A percentile compares a stretch with the other conserved stretches of the same genome.
These are phyloP conservation scores for Rhizopogon sp. DNA, from an alignment of 768 basidiomycete genomes.

Conservation along the genomic window DNA sequence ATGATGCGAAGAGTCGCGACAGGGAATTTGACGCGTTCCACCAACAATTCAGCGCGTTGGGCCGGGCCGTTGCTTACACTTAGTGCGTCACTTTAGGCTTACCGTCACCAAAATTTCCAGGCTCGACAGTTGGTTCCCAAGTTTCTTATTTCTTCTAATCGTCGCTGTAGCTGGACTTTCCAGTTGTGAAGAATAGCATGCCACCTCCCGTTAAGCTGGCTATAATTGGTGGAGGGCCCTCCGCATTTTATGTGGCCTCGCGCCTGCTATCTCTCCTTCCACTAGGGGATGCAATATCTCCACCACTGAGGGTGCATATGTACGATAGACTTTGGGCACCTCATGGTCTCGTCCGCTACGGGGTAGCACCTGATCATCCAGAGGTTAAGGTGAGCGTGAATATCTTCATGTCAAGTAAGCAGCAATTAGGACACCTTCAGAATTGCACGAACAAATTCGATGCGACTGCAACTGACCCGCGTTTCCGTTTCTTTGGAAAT, in stretches of 20 bases:
- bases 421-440: conserved; percentile 35
- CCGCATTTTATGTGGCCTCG: conserved; percentile 93
- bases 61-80: neutral
- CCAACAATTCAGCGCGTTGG: neutral
- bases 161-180: neutral
- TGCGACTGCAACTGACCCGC: conserved; percentile 65
- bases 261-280: conserved; percentile 68
- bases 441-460: conserved; percentile 98
- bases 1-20: neutral
- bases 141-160: too few species aligned
- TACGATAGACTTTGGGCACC: conserved; percentile 94
- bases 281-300: conserved; percentile 20
- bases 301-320: conserved; percentile 64
- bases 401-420: conserved; percentile 2
- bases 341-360: conserved; percentile 91
- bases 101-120: neutral
- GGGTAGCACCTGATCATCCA: conserved; percentile 97
- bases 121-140: neutral
- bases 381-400: conserved; percentile 74
- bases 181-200: conserved; percentile 1
- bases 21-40: neutral
- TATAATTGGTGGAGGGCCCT: conserved; percentile 90
- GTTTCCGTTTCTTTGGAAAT: conserved; percentile 91
- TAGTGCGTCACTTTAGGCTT: too few species aligned
- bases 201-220: conserved; percentile 64